Evolutionary conservation across 805 yeast genomes (phyloP).

Genomic region (Metschnikowia similis): DNA sequence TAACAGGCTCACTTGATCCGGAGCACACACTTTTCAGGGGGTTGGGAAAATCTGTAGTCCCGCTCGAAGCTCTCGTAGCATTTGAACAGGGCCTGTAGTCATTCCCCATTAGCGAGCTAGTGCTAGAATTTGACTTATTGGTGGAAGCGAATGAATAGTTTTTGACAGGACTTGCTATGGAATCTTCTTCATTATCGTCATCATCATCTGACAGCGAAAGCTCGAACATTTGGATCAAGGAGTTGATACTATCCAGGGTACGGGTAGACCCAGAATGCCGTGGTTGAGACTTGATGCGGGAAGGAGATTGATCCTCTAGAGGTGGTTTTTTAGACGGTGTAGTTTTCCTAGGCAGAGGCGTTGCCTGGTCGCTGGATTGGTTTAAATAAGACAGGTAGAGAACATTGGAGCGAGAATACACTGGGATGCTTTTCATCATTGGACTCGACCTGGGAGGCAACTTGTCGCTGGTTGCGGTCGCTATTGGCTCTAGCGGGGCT

Average conservation of each 20-base stretch:
- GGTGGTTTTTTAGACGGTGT: not conserved
- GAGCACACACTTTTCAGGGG: conserved; percentile 2
- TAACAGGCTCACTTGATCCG: conserved; percentile 9
- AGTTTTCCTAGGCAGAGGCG: not conserved
- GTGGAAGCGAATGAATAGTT: not conserved
- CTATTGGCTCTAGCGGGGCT: conserved; percentile 5
- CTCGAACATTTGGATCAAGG: conserved; percentile 12
- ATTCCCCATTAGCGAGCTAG: not conserved
- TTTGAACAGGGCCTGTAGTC: not conserved
- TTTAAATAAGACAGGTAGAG: conserved; percentile 15
- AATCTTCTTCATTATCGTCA: conserved; percentile 1
- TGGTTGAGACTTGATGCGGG: not conserved
- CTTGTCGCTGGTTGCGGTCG: not conserved
- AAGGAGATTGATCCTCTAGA: not conserved
- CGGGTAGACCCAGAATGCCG: conserved; percentile 4
- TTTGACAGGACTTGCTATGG: not conserved
- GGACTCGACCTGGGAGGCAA: not conserved
- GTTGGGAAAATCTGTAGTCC: conserved; percentile 1
- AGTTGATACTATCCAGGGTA: conserved; percentile 6
- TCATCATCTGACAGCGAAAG: conserved; percentile 9
- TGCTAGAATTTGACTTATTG: not conserved
- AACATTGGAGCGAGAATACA: conserved; percentile 7
- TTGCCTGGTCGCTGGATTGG: conserved; percentile 1
- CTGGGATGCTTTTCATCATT: not conserved
- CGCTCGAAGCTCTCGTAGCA: not conserved